Conservation (phyloP, 352 stramenopile genomes). For the Globisporangium rhizosaccharum region DNA sequence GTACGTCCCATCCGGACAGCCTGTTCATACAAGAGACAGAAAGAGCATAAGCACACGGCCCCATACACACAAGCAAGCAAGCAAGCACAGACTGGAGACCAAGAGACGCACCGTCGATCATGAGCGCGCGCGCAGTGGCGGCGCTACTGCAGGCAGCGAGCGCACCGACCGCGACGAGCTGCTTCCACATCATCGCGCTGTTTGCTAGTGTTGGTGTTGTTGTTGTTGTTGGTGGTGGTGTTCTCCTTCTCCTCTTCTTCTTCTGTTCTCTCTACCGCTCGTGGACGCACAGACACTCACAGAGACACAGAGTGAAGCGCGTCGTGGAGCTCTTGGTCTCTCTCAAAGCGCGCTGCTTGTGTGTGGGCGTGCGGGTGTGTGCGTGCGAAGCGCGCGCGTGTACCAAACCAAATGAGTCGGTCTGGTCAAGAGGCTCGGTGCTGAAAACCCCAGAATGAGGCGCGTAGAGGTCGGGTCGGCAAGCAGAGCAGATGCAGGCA, state of each 20-base stretch:
- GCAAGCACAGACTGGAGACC: background rate
- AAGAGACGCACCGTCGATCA: conserved; percentile 13
- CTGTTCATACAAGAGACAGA: conserved; percentile 17
- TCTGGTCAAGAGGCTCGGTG: conserved; percentile 8
- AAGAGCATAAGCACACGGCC: background rate
- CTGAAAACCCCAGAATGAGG: conserved; percentile 14
- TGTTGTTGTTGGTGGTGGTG: background rate
- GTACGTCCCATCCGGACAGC: conserved; percentile 36
- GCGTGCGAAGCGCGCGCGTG: conserved; percentile 7
- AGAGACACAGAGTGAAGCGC: background rate
- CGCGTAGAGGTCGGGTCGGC: conserved; percentile 3
- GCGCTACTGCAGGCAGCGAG: conserved; percentile 3
- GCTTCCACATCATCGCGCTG: conserved; percentile 10
- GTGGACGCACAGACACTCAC: background rate
- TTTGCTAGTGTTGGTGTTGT: background rate
- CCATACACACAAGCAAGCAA: background rate
- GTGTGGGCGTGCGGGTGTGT: conserved; percentile 1
- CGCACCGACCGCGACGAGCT: conserved; percentile 7
- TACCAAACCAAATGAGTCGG: conserved; percentile 18
- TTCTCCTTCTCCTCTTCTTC: background rate
- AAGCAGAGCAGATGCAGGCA: background rate
- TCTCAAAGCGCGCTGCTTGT: background rate
- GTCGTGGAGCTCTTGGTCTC: background rate
- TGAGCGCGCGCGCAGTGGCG: conserved; percentile 5
- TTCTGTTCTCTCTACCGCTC: background rate